Conservation (phyloP, 768 basidiomycete species). For the Coprinopsis cinerea region DNA sequence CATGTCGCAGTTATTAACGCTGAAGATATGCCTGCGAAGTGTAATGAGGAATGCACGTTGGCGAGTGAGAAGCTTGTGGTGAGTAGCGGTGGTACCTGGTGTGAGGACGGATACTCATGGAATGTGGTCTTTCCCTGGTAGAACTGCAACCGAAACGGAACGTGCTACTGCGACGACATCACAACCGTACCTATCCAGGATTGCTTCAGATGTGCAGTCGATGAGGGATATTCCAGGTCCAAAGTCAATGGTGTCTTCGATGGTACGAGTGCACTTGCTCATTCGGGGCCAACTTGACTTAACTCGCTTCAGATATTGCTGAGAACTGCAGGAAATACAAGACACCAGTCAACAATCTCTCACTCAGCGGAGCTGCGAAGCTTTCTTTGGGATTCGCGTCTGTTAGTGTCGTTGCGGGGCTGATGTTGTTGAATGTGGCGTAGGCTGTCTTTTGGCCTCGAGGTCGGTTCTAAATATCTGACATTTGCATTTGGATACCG, state of each 20-base stretch:
- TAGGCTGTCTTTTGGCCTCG: neutral
- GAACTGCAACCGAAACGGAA: conserved; percentile 5
- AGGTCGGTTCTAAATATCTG: too few species aligned
- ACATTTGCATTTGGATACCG: too few species aligned
- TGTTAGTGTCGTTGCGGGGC: neutral
- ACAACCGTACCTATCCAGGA: neutral
- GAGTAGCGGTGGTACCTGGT: neutral
- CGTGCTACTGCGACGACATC: conserved; percentile 3
- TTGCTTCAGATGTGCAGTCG: conserved; percentile 1
- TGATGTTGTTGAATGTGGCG: neutral
- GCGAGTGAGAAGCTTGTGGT: conserved; percentile 5
- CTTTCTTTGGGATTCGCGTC: neutral
- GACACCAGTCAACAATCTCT: neutral
- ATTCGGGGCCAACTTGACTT: neutral
- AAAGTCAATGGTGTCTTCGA: neutral
- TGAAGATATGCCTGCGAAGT: neutral
- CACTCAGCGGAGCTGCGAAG: neutral
- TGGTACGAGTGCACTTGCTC: neutral
- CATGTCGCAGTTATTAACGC: neutral
- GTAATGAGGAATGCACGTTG: neutral
- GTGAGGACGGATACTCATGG: neutral
- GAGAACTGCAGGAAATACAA: conserved; percentile 1
- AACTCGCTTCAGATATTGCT: neutral
- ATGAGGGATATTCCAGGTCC: neutral
- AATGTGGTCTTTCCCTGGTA: too few species aligned